Evolutionary conservation across 2,329 filamentous ascomycete species (phyloP).

Genomic region (Chrysoporthe puriensis): DNA sequence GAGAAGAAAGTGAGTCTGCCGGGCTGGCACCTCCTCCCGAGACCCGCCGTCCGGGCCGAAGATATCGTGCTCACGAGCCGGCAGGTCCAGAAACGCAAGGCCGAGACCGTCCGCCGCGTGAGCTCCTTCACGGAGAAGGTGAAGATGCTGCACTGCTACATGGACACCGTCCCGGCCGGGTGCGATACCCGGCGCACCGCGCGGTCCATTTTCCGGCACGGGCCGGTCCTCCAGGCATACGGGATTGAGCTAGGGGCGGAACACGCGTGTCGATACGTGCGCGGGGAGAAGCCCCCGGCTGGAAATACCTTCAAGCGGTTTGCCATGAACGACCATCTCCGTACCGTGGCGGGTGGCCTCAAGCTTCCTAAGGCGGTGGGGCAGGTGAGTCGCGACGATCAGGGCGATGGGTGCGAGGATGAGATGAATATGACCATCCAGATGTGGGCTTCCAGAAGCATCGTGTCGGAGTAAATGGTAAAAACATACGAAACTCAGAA

Average conservation of each 20-base stretch:
- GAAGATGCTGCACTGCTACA: slow-evolving; percentile 8
- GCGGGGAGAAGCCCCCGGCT: not conserved
- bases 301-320: not conserved
- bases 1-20: slow-evolving; percentile 5
- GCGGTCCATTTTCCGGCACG: slow-evolving; percentile 1
- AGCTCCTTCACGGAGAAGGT: slow-evolving; percentile 1
- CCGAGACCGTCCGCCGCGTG: not conserved
- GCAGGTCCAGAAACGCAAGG: slow-evolving; percentile 9
- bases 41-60: not conserved
- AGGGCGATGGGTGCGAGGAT: not conserved
- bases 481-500: not conserved
- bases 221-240: not conserved
- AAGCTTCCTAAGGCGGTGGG: not conserved
- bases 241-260: slow-evolving; percentile 4
- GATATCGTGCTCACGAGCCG: not conserved
- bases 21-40: too few species aligned
- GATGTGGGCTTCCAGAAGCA: slow-evolving; percentile 6
- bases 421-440: not conserved
- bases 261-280: not conserved
- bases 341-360: not conserved
- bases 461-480: not conserved
- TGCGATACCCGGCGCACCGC: slow-evolving; percentile 6
- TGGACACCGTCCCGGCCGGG: not conserved
- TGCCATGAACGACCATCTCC: not conserved
- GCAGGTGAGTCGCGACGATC: not conserved